These are phyloP conservation scores for Abortiporus biennis DNA, from an alignment of 1,284 basidiomycete genomes.

Conservation along the genomic window DNA sequence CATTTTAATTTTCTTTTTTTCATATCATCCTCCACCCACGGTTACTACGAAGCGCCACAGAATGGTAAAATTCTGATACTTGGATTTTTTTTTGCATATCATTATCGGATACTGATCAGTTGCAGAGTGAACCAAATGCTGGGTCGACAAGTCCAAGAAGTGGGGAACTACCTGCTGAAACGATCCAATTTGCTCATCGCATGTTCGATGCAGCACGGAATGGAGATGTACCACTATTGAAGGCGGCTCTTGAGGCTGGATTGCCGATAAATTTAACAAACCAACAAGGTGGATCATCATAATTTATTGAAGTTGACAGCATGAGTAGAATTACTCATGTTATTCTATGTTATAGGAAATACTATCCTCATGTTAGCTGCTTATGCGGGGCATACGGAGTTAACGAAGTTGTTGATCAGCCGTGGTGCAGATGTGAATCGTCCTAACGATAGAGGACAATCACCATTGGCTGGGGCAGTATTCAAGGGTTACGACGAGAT, in stretches of 20 bases:
- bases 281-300: constrained; percentile 42
- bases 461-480: constrained; percentile 78
- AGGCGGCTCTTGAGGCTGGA: constrained; percentile 64
- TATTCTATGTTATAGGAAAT: constrained; percentile 43
- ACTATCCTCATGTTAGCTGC: constrained; percentile 80
- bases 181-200: constrained; percentile 64
- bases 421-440: constrained; percentile 65
- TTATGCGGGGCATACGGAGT: constrained; percentile 66
- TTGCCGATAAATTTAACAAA: constrained; percentile 79
- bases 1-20: no score
- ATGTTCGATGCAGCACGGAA: constrained; percentile 75
- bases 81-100: no score
- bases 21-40: no score
- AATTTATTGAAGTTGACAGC: not conserved
- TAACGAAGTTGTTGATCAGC: constrained; percentile 47
- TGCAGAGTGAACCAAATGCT: no score
- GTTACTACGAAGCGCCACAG: no score
- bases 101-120: no score
- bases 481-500: constrained; percentile 70
- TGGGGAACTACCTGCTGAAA: constrained; percentile 32
- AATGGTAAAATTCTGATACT: no score
- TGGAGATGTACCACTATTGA: constrained; percentile 47
- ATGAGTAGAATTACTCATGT: not conserved
- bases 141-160: no score
- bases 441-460: constrained; percentile 72